A percentile compares a stretch with the other conserved stretches of the same genome.
phyloP scores from a whole-genome alignment of 2,329 filamentous ascomycete genomes.

The Coniochaeta sp. region DNA sequence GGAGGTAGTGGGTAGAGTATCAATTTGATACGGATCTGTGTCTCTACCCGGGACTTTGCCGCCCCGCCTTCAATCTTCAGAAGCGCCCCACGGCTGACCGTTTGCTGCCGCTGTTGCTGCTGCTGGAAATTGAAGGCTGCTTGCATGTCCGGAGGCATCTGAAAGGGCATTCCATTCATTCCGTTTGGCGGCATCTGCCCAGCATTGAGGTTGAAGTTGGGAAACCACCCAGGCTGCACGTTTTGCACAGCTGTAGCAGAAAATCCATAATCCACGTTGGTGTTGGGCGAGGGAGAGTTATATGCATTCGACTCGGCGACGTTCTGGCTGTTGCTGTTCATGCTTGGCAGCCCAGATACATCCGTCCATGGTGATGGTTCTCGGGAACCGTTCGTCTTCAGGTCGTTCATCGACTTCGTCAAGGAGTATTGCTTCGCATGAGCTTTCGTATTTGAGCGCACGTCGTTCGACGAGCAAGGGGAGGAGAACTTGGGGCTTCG shows the following conservation, averaged over 20 bases:
- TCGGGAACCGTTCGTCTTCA: conserved; percentile 39
- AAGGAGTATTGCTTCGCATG: conserved; percentile 43
- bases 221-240: background rate
- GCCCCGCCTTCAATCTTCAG: conserved; percentile 61
- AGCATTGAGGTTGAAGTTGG: background rate
- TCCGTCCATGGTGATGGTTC: conserved; percentile 41
- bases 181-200: background rate
- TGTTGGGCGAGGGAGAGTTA: conserved; percentile 38
- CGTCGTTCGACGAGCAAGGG: conserved; percentile 11
- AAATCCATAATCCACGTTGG: conserved; percentile 27
- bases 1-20: conserved; percentile 68
- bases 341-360: conserved; percentile 28
- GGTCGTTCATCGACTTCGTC: conserved; percentile 41
- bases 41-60: conserved; percentile 87
- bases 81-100: conserved; percentile 11
- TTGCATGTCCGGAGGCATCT: conserved; percentile 24
- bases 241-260: background rate
- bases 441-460: conserved; percentile 28
- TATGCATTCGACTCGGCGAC: conserved; percentile 43
- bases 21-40: conserved; percentile 85
- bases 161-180: conserved; percentile 6
- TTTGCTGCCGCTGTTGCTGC: background rate
- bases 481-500: conserved; percentile 6
- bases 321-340: conserved; percentile 41
- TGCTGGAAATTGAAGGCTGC: background rate